Base-by-base conservation (phyloP, 495 filamentous ascomycete species). In the Glonium stellatum region DNA sequence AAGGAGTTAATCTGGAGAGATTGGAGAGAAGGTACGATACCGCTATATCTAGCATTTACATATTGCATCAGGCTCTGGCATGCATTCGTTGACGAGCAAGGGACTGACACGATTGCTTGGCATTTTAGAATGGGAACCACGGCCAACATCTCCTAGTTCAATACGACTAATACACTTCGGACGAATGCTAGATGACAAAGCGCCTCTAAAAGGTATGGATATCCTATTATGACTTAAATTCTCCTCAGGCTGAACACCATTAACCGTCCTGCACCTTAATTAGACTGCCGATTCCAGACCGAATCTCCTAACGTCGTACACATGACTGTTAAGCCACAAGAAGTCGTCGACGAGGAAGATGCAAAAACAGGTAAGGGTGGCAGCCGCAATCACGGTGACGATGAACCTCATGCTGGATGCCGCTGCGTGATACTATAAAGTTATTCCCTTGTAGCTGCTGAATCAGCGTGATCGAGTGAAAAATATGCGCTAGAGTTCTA, bases 1-100 rank as follows among this genome's bases (percentile, higher is more conserved):
- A 96, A 96, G 72, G 90, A 96, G 69, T 74, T 96, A 71, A 95
- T 96, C 61, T 82, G 90, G 79, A 76, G 88, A 66, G 91, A 95
- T 66, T 96, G 91, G 91, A 79, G 88, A 64, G 83, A 84, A 64
- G 82, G 82, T 84, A 72, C 10, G 57, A 48, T 19, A 11, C 5
- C 36, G 6, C 39, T 8, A 18, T 11, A 18, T 48, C 18, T 8
- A 6, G 39, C 19, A 27, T 15, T 46, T 25, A 39, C 18, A 8
- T 8, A 71, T 72, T 54, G 54, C 10, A 36, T 44, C 18, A 4
- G 60, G 41, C 36, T 47, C 36, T 11, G 4, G 39, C 10, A 11
- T 44, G 39, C 39, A 41, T 35, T 19, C 23, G 15, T 46, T 53
- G 15, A 19, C 3, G 34, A 25, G 25, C 22, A 42, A 46, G 51